Evolutionary conservation across 2,329 filamentous ascomycete species (phyloP).

Genomic region (Claviceps sp.): DNA sequence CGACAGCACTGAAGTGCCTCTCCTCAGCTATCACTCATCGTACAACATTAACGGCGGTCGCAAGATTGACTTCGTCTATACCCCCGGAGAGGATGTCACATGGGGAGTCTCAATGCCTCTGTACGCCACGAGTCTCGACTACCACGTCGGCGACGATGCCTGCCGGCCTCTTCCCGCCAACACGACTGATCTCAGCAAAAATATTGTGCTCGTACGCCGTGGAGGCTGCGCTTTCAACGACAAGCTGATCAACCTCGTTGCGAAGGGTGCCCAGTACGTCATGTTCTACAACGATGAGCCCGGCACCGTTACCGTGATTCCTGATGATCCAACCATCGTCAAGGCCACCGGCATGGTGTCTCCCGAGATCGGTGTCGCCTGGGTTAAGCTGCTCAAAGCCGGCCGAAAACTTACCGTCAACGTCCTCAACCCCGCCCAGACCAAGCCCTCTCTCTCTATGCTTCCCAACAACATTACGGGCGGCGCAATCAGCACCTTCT

Average conservation of each 20-base stretch:
- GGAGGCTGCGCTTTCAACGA: not conserved
- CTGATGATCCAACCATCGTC: slow-evolving; percentile 15
- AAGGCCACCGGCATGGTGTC: slow-evolving; percentile 14
- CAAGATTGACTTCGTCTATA: not conserved
- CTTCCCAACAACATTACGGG: slow-evolving; percentile 20
- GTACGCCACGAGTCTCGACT: slow-evolving; percentile 22
- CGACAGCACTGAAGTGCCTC: slow-evolving; percentile 24
- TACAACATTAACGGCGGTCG: slow-evolving; percentile 18
- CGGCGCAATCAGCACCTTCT: slow-evolving; percentile 37
- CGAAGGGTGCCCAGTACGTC: slow-evolving; percentile 43
- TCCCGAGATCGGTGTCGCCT: slow-evolving; percentile 32
- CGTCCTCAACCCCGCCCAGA: not conserved
- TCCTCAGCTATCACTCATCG: slow-evolving; percentile 21
- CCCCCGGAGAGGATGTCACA: not conserved
- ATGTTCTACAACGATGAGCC: slow-evolving; percentile 44
- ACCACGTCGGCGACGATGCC: slow-evolving; percentile 18
- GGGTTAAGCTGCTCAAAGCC: slow-evolving; percentile 25
- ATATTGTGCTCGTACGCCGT: slow-evolving; percentile 40
- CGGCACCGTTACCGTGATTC: slow-evolving; percentile 14
- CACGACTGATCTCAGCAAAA: slow-evolving; percentile 36
- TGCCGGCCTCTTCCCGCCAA: slow-evolving; percentile 25
- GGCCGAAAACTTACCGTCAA: slow-evolving; percentile 20
- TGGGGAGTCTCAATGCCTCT: slow-evolving; percentile 7
- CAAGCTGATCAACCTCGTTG: not conserved
- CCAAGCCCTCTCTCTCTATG: not conserved